Conservation (phyloP, 495 filamentous ascomycete genomes). For the Penicillium cosmopolitanum region DNA sequence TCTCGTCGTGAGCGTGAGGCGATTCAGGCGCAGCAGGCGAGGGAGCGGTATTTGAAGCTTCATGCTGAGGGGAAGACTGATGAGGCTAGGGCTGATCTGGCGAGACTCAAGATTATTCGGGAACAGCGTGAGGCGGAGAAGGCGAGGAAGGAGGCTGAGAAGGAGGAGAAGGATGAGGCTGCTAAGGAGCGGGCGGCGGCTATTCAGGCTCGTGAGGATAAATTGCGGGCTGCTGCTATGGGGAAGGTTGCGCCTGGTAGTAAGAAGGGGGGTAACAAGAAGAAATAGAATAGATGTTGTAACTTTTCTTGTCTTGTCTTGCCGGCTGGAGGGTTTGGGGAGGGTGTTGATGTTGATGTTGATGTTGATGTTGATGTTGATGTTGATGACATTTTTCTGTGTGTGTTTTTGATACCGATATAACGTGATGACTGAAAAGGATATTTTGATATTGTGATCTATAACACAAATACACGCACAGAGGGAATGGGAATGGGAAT, state of each 20-base stretch:
- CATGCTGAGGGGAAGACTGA: conserved; percentile 97
- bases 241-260: conserved; percentile 35
- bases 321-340: no score
- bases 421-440: no score
- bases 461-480: no score
- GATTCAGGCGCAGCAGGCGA: conserved; percentile 81
- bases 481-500: no score
- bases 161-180: conserved; percentile 69
- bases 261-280: conserved; percentile 46
- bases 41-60: conserved; percentile 89
- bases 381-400: no score
- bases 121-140: conserved; percentile 88
- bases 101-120: conserved; percentile 74
- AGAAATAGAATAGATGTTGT: conserved; percentile 28
- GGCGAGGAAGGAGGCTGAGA: conserved; percentile 77
- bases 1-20: conserved; percentile 88
- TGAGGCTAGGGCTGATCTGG: conserved; percentile 91
- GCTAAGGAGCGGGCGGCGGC: conserved; percentile 50
- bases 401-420: no score
- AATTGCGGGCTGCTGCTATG: conserved; percentile 36
- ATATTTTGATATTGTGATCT: no score
- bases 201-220: conserved; percentile 40
- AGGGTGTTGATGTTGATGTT: no score
- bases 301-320: no score
- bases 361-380: no score